These are phyloP conservation scores for Blepharisma stoltei DNA, from an alignment of 73 alveolate genomes.

Conservation along the genomic window DNA sequence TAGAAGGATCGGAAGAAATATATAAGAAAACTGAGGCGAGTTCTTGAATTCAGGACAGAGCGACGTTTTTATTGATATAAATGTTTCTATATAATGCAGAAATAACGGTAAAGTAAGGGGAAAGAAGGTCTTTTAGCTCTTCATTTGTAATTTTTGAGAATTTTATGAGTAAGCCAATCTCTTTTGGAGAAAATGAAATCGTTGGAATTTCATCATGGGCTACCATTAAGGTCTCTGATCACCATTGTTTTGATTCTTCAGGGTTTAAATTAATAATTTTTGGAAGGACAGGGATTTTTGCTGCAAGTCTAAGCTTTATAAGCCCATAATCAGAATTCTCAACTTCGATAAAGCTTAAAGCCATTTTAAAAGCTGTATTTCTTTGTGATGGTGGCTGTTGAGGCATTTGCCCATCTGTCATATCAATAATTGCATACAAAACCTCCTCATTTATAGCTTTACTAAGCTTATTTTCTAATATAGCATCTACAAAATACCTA, in stretches of 20 bases:
- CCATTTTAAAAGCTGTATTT: neutral
- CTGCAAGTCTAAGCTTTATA: slow-evolving; percentile 2
- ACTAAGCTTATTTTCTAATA: neutral
- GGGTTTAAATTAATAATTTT: neutral
- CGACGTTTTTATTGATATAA: neutral
- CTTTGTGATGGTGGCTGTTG: neutral
- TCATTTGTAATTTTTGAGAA: neutral
- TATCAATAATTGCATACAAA: neutral
- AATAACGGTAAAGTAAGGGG: neutral
- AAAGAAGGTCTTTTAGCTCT: neutral
- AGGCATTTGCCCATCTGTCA: neutral
- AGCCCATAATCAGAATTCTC: neutral
- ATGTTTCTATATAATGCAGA: neutral
- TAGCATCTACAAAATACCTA: neutral
- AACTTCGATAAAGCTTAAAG: neutral
- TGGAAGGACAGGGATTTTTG: neutral
- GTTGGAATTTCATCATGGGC: neutral
- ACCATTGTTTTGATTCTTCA: neutral
- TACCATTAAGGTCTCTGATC: neutral
- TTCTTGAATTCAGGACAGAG: neutral
- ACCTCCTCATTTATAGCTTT: neutral
- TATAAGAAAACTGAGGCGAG: neutral
- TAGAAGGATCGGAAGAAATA: neutral
- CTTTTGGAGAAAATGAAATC: neutral
- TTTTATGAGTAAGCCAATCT: neutral